Percentiles rank a stretch among this genome's conserved stretches.
Evolutionary conservation across 495 filamentous ascomycete genomes (phyloP).

Genomic region (Mytilinidion resinicola): DNA sequence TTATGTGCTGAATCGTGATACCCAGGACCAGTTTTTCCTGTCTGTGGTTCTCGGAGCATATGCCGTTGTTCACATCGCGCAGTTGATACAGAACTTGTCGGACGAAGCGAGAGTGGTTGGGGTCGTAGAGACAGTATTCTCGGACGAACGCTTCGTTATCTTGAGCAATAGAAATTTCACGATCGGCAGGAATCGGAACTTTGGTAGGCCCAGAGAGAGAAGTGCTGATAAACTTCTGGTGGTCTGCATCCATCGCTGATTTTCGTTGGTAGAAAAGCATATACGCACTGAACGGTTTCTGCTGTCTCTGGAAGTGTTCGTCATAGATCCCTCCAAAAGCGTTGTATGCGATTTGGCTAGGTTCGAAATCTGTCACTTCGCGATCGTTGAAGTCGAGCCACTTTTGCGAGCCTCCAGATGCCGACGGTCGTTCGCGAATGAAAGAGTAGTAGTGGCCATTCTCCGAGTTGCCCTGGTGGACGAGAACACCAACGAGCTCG

Average conservation of each 20-base stretch:
- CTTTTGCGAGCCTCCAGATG: slow-evolving; percentile 40
- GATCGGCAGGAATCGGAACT: slow-evolving; percentile 47
- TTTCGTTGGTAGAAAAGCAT: slow-evolving; percentile 96
- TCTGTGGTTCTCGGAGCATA: slow-evolving; percentile 45
- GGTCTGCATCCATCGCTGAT: slow-evolving; percentile 50
- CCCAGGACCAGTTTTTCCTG: slow-evolving; percentile 56
- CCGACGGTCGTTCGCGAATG: slow-evolving; percentile 67
- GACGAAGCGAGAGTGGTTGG: slow-evolving; percentile 62
- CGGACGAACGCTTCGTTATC: slow-evolving; percentile 70
- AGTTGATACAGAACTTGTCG: slow-evolving; percentile 48
- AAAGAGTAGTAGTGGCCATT: slow-evolving; percentile 97
- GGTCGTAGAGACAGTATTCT: slow-evolving; percentile 76
- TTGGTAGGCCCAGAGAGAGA: slow-evolving; percentile 45
- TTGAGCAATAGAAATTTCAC: slow-evolving; percentile 56
- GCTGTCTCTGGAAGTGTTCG: slow-evolving; percentile 37
- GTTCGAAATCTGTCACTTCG: slow-evolving; percentile 69
- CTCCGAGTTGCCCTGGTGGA: slow-evolving; percentile 88
- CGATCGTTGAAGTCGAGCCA: slow-evolving; percentile 97
- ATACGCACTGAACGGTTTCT: slow-evolving; percentile 57
- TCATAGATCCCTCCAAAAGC: slow-evolving; percentile 76
- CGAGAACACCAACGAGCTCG: slow-evolving; percentile 84
- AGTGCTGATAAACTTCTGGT: slow-evolving; percentile 26
- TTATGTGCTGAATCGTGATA: slow-evolving; percentile 67
- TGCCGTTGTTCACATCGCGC: slow-evolving; percentile 39
- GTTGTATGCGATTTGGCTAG: slow-evolving; percentile 58